Percentiles rank a stretch among this genome's conserved stretches.
These are phyloP conservation scores for Dendrobium catenatum DNA, from an alignment of 106 monocot genomes.

Conservation along the genomic window DNA sequence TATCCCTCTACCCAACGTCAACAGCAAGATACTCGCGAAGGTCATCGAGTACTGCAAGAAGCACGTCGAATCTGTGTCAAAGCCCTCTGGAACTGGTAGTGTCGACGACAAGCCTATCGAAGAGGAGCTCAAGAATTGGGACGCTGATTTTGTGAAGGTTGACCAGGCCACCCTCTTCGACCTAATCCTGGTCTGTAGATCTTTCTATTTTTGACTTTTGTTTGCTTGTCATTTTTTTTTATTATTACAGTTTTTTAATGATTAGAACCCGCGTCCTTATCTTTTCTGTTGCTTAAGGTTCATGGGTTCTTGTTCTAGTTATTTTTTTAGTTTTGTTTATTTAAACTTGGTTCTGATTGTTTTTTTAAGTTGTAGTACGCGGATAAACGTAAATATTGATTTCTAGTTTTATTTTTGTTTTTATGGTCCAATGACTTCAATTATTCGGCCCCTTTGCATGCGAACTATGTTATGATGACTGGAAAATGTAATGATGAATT, in stretches of 20 bases:
- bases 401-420: too few relatives aligned
- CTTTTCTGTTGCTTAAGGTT: background rate
- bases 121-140: slow-evolving; percentile 50
- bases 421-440: too few relatives aligned
- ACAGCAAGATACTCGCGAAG: slow-evolving; percentile 49
- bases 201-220: background rate
- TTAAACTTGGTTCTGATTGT: background rate
- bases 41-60: slow-evolving; percentile 76
- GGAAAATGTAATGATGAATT: too few relatives aligned
- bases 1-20: slow-evolving; percentile 59
- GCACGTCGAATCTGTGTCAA: slow-evolving; percentile 40
- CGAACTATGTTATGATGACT: too few relatives aligned
- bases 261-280: too few relatives aligned
- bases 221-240: background rate
- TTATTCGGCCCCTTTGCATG: too few relatives aligned
- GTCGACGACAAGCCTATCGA: slow-evolving; percentile 14
- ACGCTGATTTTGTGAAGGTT: slow-evolving; percentile 49
- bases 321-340: background rate
- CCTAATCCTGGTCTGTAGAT: slow-evolving; percentile 43
- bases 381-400: too few relatives aligned
- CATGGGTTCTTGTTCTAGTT: background rate
- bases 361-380: too few relatives aligned
- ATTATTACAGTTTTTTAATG: too few relatives aligned
- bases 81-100: background rate
- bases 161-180: slow-evolving; percentile 61